phyloP scores from a whole-genome alignment of 2,329 filamentous ascomycete species.

The Aspergillus felis region DNA sequence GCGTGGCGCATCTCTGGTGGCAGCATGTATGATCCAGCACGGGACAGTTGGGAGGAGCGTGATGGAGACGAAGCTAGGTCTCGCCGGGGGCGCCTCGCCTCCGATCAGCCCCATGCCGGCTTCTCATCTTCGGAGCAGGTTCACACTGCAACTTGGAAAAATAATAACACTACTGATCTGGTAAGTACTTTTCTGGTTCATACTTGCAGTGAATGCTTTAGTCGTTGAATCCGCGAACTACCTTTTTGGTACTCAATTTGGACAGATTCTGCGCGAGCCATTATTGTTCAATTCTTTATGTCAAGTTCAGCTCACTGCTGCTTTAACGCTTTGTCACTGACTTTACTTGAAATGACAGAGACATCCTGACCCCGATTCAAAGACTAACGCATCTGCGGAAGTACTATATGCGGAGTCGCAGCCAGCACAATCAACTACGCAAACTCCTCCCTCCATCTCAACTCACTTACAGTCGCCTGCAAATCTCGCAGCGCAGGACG shows the following conservation, averaged over 20 bases:
- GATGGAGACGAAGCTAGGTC: conserved; percentile 2
- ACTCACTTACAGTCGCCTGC: neutral
- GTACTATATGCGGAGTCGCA: neutral
- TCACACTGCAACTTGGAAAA: neutral
- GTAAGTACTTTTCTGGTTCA: neutral
- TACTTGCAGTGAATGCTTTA: neutral
- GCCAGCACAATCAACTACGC: neutral
- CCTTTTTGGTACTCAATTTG: neutral
- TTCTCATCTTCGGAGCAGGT: neutral
- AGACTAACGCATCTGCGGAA: conserved; percentile 1
- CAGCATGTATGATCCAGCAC: conserved; percentile 23
- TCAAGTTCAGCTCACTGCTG: neutral
- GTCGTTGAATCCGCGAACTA: neutral
- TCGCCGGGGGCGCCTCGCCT: conserved; percentile 1
- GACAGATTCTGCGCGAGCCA: neutral
- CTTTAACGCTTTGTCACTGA: neutral
- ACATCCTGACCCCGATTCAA: conserved; percentile 1
- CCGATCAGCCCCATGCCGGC: neutral
- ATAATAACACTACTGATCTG: neutral
- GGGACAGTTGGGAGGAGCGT: conserved; percentile 19
- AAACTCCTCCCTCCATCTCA: neutral
- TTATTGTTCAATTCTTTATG: neutral
- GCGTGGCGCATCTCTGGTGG: conserved; percentile 4
- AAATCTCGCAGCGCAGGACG: neutral
- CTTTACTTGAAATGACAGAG: neutral